These are phyloP conservation scores for Phialocephala subalpina DNA, from an alignment of 2,329 filamentous ascomycete genomes.

Conservation along the genomic window DNA sequence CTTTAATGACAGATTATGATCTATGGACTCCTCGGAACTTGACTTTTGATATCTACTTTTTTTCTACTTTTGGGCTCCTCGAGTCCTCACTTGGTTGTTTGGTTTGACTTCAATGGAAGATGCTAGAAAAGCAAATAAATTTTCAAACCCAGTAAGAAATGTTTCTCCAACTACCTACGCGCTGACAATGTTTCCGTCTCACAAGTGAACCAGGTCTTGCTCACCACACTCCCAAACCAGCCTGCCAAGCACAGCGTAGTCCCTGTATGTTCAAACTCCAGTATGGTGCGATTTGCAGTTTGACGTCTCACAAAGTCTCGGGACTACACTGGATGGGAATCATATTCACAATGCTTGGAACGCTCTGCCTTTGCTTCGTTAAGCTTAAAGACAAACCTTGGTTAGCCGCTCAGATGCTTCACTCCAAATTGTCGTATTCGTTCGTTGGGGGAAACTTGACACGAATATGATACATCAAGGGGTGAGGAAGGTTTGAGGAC, in stretches of 20 bases:
- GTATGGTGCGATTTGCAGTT: background rate
- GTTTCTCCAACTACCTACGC: background rate
- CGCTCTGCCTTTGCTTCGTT: background rate
- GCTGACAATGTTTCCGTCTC: conserved; percentile 6
- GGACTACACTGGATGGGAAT: too few relatives aligned
- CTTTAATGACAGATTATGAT: conserved; percentile 30
- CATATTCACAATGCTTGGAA: background rate
- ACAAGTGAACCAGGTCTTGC: background rate
- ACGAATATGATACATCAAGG: background rate
- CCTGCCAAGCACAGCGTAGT: too few relatives aligned
- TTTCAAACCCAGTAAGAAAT: background rate
- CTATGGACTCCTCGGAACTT: conserved; percentile 19
- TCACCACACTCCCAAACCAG: background rate
- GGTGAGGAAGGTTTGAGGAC: too few relatives aligned
- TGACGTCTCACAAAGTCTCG: background rate
- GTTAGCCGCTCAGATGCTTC: background rate
- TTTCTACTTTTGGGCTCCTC: background rate
- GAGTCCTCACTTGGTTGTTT: background rate
- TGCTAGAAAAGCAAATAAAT: background rate
- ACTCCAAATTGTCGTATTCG: background rate
- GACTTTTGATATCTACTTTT: background rate
- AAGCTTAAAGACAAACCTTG: conserved; percentile 3
- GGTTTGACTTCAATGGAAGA: background rate
- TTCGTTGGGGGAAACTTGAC: background rate
- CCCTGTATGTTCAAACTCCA: too few relatives aligned